Evolutionary conservation across 495 filamentous ascomycete species (phyloP).

Genomic region (Trichoderma gamsii): DNA sequence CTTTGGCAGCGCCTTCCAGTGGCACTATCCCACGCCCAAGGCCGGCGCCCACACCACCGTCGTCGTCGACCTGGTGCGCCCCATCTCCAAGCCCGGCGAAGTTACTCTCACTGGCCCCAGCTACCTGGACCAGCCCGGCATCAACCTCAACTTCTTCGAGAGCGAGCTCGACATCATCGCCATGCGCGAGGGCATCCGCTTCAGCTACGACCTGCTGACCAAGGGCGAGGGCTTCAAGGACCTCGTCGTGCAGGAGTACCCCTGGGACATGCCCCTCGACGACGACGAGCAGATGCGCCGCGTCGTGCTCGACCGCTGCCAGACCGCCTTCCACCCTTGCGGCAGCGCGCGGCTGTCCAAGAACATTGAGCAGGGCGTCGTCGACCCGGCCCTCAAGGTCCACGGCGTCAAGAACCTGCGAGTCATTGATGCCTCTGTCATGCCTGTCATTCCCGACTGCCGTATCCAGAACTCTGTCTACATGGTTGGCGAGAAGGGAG

Average conservation of each 20-base stretch:
- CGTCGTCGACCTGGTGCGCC: conserved; percentile 55
- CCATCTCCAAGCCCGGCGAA: conserved; percentile 43
- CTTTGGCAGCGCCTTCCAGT: conserved; percentile 58
- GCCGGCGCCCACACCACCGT: conserved; percentile 49
- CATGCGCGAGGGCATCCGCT: conserved; percentile 52
- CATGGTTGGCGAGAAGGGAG: conserved; percentile 43
- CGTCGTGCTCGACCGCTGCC: conserved; percentile 49
- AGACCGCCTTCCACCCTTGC: conserved; percentile 47
- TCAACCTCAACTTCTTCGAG: conserved; percentile 57
- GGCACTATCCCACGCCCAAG: conserved; percentile 51
- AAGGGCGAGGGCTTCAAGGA: conserved; percentile 54
- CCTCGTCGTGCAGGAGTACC: conserved; percentile 48
- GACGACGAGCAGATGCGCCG: conserved; percentile 54
- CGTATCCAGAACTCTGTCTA: conserved; percentile 47
- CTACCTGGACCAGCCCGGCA: conserved; percentile 47
- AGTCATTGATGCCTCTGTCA: conserved; percentile 40
- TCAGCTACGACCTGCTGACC: conserved; percentile 49
- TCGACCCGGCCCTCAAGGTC: conserved; percentile 39
- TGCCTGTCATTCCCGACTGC: conserved; percentile 46
- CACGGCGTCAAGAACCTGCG: conserved; percentile 44
- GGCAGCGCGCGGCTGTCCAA: conserved; percentile 23
- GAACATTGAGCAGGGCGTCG: conserved; percentile 45
- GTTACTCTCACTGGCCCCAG: conserved; percentile 49
- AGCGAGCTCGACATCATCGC: conserved; percentile 52
- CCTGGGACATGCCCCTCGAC: conserved; percentile 53